Evolutionary conservation across 148 eudicot species (phyloP), one percentile per base, ranked within the genome.

Genomic region (Rhododendron vialii): DNA sequence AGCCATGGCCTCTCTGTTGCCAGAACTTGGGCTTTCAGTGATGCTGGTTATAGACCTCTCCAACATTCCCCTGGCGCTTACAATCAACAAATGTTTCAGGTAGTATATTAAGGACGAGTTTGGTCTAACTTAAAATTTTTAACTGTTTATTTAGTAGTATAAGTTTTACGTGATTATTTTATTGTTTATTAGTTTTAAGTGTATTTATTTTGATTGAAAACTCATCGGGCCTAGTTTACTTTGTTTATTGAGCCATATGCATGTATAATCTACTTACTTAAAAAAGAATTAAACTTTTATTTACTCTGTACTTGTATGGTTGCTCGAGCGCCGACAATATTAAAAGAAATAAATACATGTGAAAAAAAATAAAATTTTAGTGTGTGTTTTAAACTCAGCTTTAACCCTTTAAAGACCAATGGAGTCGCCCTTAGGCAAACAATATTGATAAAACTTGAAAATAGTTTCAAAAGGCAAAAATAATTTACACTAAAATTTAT

Each of bases 11-110:
- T 97, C 85, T 67, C 94, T 6, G 88, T 97, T 65, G 98, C 96
- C 15, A 90, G 99, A 74, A 97, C 98, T 78, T 97, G 99, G 99
- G 99, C 96, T 82, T 97, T 97, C 61, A 94, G 94, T 84, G 99
- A 97, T 84, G 98, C 92, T 30, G 96, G 96, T 0, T 92, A 93
- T 79, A 90, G 91, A 5, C 90, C 99, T 59, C 92, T 97, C n/a
- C 99, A 97, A 87, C 71, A 74, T 87, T 89, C 93, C 69, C 98
- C 99, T 86, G 98, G 98, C 84, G 93, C 92, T 85, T 97, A 97
- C 88, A 92, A 94, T 87, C 93, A 97, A 41, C 90, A 95, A 75
- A 86, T 88, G 84, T 97, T 97, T 69, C 89, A 92, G 99, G 50
- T 47, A 5, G 98, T 94, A 14, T 73, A 14, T 73, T n/a, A 82